These are phyloP conservation scores for Halenospora varia DNA, from an alignment of 495 filamentous ascomycete species.

Conservation along the genomic window DNA sequence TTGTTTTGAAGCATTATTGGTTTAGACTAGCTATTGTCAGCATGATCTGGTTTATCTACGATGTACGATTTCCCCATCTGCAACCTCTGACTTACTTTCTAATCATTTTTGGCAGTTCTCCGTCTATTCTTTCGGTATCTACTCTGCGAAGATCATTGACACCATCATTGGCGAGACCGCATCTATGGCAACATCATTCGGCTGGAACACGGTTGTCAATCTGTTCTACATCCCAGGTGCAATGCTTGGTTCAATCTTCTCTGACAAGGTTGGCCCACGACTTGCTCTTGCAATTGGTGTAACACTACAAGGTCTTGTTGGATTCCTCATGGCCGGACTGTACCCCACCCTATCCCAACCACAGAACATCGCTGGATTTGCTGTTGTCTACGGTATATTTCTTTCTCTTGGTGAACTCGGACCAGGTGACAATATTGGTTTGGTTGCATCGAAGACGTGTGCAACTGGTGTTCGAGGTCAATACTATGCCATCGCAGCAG, in stretches of 20 bases:
- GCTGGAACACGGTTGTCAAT: constrained; percentile 82
- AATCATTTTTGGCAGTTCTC: constrained; percentile 45
- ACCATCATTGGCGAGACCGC: constrained; percentile 55
- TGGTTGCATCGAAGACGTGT: constrained; percentile 81
- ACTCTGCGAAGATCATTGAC: constrained; percentile 63
- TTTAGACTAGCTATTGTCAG: constrained; percentile 62
- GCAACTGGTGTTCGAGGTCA: constrained; percentile 84
- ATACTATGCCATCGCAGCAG: constrained; percentile 88
- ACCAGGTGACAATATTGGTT: constrained; percentile 87
- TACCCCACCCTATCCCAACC: constrained; percentile 61
- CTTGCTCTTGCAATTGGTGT: constrained; percentile 66
- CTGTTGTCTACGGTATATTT: constrained; percentile 77
- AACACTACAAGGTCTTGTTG: constrained; percentile 65
- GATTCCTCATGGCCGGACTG: constrained; percentile 80
- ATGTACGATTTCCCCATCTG: constrained; percentile 42
- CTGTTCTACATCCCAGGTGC: constrained; percentile 84
- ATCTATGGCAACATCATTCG: constrained; percentile 70
- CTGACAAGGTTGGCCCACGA: constrained; percentile 73
- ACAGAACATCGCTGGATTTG: constrained; percentile 67
- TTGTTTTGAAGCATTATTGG: constrained; percentile 55
- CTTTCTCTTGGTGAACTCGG: constrained; percentile 79
- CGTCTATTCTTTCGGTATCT: constrained; percentile 75
- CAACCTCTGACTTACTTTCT: neutral
- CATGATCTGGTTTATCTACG: constrained; percentile 90
- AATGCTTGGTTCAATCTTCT: constrained; percentile 65